phyloP scores from a whole-genome alignment of 768 basidiomycete genomes.

The Hericium coralloides region DNA sequence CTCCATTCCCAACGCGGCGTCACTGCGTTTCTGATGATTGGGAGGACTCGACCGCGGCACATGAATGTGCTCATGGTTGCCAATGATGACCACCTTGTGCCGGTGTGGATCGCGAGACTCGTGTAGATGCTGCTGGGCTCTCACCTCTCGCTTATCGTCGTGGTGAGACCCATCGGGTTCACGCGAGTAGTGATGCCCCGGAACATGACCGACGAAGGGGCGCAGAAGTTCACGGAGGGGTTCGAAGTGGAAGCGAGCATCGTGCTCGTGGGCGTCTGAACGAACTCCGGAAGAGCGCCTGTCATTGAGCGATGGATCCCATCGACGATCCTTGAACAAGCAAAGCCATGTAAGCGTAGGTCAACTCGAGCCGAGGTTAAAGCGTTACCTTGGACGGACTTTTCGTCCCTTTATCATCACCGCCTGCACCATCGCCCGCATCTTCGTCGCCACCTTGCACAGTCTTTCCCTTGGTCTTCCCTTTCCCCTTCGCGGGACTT shows the following conservation, averaged over 20 bases:
- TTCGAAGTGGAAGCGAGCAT: background rate
- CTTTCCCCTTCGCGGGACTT: background rate
- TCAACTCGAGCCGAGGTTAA: background rate
- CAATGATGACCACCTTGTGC: constrained; percentile 14
- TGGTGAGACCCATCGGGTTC: background rate
- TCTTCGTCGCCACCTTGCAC: constrained; percentile 1
- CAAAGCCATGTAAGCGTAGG: constrained; percentile 12
- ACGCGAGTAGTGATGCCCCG: background rate
- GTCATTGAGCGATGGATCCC: constrained; percentile 13
- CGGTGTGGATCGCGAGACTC: constrained; percentile 10
- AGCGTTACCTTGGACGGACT: constrained; percentile 4
- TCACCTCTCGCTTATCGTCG: background rate
- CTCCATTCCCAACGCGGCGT: too few species aligned
- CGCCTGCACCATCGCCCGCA: background rate
- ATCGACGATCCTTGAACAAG: constrained; percentile 9
- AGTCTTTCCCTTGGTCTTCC: background rate
- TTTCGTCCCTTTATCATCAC: constrained; percentile 1
- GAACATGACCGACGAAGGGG: too few species aligned
- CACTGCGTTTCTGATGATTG: too few species aligned
- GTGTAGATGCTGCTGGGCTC: background rate
- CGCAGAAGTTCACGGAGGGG: background rate
- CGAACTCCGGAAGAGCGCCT: background rate
- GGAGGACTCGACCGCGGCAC: too few species aligned
- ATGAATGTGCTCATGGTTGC: constrained; percentile 18
- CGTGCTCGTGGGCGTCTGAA: background rate